A percentile compares a stretch with the other conserved stretches of the same genome.
Evolutionary conservation across 2,329 filamentous ascomycete genomes (phyloP).

Genomic region (Erysiphe neolycopersici): DNA sequence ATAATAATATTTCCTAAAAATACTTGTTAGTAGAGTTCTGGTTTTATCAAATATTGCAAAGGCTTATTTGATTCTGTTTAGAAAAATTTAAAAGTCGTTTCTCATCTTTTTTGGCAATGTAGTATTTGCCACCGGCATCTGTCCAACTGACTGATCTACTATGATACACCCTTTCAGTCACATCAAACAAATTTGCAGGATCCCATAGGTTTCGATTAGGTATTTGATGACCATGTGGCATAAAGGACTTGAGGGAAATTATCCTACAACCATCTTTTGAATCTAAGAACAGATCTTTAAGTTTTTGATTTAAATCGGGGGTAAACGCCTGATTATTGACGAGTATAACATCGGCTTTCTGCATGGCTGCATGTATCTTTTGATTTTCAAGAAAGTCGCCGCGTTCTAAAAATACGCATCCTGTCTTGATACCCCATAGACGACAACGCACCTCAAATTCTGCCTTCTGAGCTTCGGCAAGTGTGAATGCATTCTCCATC

Average conservation of each 20-base stretch:
- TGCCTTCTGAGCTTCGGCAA: constrained; percentile 52
- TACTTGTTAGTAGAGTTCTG: too few relatives aligned
- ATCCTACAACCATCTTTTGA: constrained; percentile 75
- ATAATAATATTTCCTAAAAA: too few relatives aligned
- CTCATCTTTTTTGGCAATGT: constrained; percentile 44
- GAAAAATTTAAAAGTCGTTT: constrained; percentile 1
- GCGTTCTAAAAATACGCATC: constrained; percentile 50
- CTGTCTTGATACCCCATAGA: constrained; percentile 67
- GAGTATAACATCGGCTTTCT: constrained; percentile 75
- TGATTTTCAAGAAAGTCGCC: constrained; percentile 62
- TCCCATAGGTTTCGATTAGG: constrained; percentile 47
- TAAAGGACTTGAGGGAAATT: constrained; percentile 78
- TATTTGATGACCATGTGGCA: constrained; percentile 52
- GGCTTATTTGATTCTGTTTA: too few relatives aligned
- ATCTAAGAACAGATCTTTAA: constrained; percentile 78
- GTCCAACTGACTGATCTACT: constrained; percentile 69
- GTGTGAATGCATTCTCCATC: constrained; percentile 68
- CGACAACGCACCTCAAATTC: constrained; percentile 70
- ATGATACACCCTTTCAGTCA: constrained; percentile 42
- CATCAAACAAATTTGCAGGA: constrained; percentile 57
- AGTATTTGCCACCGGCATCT: constrained; percentile 59
- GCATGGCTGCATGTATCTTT: constrained; percentile 44
- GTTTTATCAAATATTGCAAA: too few relatives aligned
- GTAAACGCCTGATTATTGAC: constrained; percentile 98
- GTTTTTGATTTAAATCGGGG: constrained; percentile 55